Evolutionary conservation across 2,329 filamentous ascomycete genomes (phyloP).

Genomic region (Blastomyces parvus): DNA sequence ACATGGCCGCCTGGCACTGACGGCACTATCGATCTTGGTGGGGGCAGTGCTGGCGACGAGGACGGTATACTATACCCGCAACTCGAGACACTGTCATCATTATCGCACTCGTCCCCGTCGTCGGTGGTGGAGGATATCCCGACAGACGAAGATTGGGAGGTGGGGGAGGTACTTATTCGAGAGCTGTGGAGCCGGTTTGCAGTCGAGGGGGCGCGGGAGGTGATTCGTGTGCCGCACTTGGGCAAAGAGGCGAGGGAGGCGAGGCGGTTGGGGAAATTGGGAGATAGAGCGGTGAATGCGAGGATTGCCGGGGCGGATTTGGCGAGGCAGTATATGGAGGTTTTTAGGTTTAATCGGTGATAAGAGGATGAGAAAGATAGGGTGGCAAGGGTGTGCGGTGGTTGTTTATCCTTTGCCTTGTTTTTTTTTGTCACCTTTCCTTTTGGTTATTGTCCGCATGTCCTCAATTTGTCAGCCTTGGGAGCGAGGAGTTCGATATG

Average conservation of each 20-base stretch:
- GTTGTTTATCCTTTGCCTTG: neutral
- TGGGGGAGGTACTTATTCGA: conserved; percentile 32
- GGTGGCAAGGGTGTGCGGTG: neutral
- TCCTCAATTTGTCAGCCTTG: neutral
- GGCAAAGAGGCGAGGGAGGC: conserved; percentile 30
- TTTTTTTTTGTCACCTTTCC: neutral
- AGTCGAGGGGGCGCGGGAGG: conserved; percentile 31
- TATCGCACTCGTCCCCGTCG: neutral
- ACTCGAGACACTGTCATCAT: neutral
- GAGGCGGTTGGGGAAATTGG: conserved; percentile 10
- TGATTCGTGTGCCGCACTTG: conserved; percentile 34
- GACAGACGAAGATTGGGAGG: conserved; percentile 29
- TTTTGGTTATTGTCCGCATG: neutral
- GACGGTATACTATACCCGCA: conserved; percentile 3
- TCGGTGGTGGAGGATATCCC: conserved; percentile 11
- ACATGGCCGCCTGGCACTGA: neutral
- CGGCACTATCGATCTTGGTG: neutral
- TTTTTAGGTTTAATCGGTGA: conserved; percentile 36
- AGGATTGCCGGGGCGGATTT: conserved; percentile 31
- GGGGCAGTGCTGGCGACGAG: neutral
- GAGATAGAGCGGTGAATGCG: conserved; percentile 10
- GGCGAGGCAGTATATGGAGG: conserved; percentile 39
- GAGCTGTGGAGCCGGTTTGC: conserved; percentile 35
- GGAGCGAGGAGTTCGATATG: neutral
- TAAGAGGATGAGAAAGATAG: conserved; percentile 2